phyloP scores from a whole-genome alignment of 1,284 basidiomycete species.

The Xanthoconium separans region DNA sequence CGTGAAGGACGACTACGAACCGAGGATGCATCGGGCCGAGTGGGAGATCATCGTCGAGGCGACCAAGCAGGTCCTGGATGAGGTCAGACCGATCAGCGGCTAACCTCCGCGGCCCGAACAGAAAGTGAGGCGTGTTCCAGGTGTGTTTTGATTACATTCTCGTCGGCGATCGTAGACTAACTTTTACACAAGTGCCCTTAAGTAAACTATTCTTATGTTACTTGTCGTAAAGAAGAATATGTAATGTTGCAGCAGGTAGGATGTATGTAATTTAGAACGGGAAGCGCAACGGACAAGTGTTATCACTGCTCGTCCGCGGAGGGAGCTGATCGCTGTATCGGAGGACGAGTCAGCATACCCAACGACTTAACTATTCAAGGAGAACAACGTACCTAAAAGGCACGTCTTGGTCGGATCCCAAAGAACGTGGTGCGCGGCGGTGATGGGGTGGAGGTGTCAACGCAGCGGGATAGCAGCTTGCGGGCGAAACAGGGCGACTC shows the following conservation, averaged over 20 bases:
- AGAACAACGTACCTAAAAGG: conserved; percentile 17
- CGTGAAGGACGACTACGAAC: conserved; percentile 69
- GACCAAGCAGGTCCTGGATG: conserved; percentile 66
- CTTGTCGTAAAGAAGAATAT: conserved; percentile 3
- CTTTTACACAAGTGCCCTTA: conserved; percentile 17
- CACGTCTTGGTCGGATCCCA: conserved; percentile 12
- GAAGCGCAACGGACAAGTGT: background rate
- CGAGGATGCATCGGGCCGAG: conserved; percentile 80
- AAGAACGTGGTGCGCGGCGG: conserved; percentile 20
- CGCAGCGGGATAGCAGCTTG: conserved; percentile 14
- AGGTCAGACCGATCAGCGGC: conserved; percentile 24
- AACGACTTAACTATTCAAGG: background rate
- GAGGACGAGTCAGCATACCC: conserved; percentile 1
- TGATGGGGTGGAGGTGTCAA: conserved; percentile 33
- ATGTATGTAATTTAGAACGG: background rate
- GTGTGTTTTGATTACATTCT: conserved; percentile 6
- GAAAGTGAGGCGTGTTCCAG: background rate
- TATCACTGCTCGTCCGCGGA: background rate
- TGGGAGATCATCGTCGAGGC: conserved; percentile 92
- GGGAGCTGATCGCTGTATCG: background rate
- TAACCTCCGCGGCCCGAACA: background rate
- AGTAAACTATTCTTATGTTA: conserved; percentile 13
- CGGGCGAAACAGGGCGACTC: conserved; percentile 6
- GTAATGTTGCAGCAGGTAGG: background rate
- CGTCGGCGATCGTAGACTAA: conserved; percentile 16